Conservation (phyloP, 768 basidiomycete genomes). For the Naematelia aurantialba region DNA sequence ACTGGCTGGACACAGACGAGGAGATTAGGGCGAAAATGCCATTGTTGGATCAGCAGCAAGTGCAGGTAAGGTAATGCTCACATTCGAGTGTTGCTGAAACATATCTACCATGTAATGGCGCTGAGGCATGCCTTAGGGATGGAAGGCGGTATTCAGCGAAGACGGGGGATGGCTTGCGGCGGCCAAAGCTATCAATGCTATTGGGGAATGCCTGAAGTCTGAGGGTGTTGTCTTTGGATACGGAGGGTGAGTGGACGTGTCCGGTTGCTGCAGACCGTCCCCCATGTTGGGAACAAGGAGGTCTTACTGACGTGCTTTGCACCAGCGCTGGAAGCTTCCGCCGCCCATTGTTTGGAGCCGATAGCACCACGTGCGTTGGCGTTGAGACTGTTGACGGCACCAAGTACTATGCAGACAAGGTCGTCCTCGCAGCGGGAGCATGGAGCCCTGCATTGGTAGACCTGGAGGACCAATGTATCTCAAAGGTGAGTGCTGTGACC, state of each 20-base stretch:
- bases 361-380: conserved; percentile 33
- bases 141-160: conserved; percentile 37
- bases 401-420: conserved; percentile 34
- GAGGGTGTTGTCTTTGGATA: conserved; percentile 38
- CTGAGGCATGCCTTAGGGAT: conserved; percentile 20
- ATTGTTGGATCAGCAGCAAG: too few relatives aligned
- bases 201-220: conserved; percentile 29
- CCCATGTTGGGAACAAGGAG: too few relatives aligned
- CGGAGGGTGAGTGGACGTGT: too few relatives aligned
- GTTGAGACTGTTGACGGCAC: conserved; percentile 39
- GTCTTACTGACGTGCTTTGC: too few relatives aligned
- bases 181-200: conserved; percentile 37
- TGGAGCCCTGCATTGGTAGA: conserved; percentile 45
- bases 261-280: not conserved
- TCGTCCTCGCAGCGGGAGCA: conserved; percentile 46
- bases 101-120: too few relatives aligned
- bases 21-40: too few relatives aligned
- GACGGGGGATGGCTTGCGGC: conserved; percentile 48
- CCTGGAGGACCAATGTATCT: conserved; percentile 45
- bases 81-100: too few relatives aligned
- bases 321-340: conserved; percentile 41
- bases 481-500: conserved; percentile 32
- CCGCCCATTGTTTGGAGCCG: conserved; percentile 22
- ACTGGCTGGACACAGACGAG: too few relatives aligned
- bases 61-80: not conserved